Percentiles rank a stretch among this genome's conserved stretches.
These are phyloP conservation scores for Trichoderma sp. DNA, from an alignment of 2,329 filamentous ascomycete species.

Conservation along the genomic window DNA sequence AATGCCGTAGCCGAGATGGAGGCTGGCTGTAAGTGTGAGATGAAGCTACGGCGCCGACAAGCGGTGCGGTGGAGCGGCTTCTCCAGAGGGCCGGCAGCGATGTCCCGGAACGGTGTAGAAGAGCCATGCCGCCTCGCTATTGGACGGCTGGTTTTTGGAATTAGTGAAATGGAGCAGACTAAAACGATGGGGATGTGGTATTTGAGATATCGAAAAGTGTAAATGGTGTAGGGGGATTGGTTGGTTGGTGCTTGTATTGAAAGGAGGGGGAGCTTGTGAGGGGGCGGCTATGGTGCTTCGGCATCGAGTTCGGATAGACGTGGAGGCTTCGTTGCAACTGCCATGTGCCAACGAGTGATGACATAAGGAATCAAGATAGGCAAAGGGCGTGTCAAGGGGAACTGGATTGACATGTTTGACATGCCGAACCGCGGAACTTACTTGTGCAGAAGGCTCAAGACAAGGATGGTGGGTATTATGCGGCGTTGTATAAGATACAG, in stretches of 20 bases:
- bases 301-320: neutral
- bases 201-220: neutral
- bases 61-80: conserved; percentile 21
- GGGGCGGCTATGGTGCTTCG: neutral
- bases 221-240: conserved; percentile 10
- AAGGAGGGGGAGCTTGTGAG: neutral
- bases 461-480: neutral
- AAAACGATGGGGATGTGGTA: neutral
- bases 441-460: neutral
- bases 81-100: conserved; percentile 26
- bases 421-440: neutral
- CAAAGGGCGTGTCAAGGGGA: neutral
- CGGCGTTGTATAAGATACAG: neutral
- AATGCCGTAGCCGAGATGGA: conserved; percentile 3
- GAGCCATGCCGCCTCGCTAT: conserved; percentile 24
- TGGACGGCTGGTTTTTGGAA: neutral
- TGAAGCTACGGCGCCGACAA: conserved; percentile 14
- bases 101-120: conserved; percentile 28
- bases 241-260: neutral
- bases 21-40: conserved; percentile 1
- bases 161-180: neutral
- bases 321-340: neutral
- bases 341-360: neutral
- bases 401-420: neutral
- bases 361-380: neutral